Percentiles rank a stretch among this genome's conserved stretches.
These are phyloP conservation scores for Amauroascus verrucosus DNA, from an alignment of 2,329 filamentous ascomycete species.

Conservation along the genomic window DNA sequence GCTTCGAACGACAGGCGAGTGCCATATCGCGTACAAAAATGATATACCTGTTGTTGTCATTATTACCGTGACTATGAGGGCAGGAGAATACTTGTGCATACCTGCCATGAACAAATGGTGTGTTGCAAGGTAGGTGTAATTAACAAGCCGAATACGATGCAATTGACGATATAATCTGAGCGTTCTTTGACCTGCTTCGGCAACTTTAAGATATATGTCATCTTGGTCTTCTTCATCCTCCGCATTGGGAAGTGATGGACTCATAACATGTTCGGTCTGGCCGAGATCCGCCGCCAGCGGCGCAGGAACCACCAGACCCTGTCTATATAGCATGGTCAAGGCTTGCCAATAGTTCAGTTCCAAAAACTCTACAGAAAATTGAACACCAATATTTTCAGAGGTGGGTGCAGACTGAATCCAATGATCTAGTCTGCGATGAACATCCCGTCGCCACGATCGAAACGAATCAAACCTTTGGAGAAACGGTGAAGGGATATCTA, in stretches of 20 bases:
- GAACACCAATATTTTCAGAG: constrained; percentile 69
- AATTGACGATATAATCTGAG: constrained; percentile 82
- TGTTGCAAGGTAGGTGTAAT: constrained; percentile 90
- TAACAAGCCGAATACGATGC: constrained; percentile 78
- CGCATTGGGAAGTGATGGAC: constrained; percentile 40
- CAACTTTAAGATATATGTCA: constrained; percentile 84
- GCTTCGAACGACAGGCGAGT: constrained; percentile 78
- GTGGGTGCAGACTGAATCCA: constrained; percentile 80
- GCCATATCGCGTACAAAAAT: constrained; percentile 95
- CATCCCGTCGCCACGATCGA: constrained; percentile 75
- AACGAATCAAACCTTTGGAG: constrained; percentile 75
- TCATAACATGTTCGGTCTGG: constrained; percentile 49
- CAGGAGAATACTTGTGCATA: constrained; percentile 29
- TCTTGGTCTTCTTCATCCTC: constrained; percentile 63
- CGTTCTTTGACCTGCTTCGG: constrained; percentile 88
- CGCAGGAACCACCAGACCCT: constrained; percentile 75
- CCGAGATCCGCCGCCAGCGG: constrained; percentile 70
- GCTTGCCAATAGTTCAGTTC: constrained; percentile 98
- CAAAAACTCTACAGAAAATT: constrained; percentile 79
- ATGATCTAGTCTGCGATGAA: constrained; percentile 69
- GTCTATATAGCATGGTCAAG: constrained; percentile 88
- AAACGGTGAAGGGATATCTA: constrained; percentile 72
- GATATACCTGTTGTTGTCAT: constrained; percentile 53
- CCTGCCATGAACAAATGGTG: constrained; percentile 97
- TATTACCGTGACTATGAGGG: constrained; percentile 14